Base-by-base conservation (phyloP, 345 rosid genomes). In the Eutrema japonicum region DNA sequence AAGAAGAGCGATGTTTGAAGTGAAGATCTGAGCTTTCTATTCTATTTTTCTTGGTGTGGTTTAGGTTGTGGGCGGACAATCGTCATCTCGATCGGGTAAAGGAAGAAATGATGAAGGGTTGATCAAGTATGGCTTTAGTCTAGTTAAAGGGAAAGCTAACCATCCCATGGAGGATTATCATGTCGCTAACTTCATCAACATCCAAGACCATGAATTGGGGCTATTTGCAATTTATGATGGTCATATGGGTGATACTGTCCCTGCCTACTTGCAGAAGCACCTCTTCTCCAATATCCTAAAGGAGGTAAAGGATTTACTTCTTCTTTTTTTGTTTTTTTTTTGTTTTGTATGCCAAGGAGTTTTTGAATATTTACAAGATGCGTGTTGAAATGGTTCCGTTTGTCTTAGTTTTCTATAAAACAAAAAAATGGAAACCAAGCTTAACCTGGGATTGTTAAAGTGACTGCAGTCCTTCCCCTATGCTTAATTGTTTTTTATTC, bases 81-180 rank as follows among this genome's bases (percentile, higher is more conserved):
- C 88, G 5, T 83, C 86, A 38, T 87, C 88, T 35, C 70, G 80
- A 77, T 81, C 86, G 5, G 96, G 96, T 18, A 90, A 82, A 78
- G 96, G 96, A 64, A 90, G 80, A 82, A 85, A 43, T 71, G 81
- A 76, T 22, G 82, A 71, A 62, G 86, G 86, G 12, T 27, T 71
- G 47, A 75, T 79, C 79, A 86, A 85, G 82, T 89, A 82, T 68
- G 96, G 93, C 8, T 90, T 85, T 72, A 82, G 87, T 77, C 80
- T 90, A 66, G 78, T 86, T 8, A 88, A 88, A 83, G 96, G 96
- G 52, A 90, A 82, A 83, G 96, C 96, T 58, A 89, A 79, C 71
- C 96, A 89, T 74, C 96, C 96, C 2, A 89, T 89, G 96, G 96
- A 89, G 69, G 96, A 90, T 79, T 89, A 79, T 77, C 89, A 86